These are phyloP conservation scores for Fusarium sublunatum DNA, from an alignment of 2,329 filamentous ascomycete genomes.

Conservation along the genomic window DNA sequence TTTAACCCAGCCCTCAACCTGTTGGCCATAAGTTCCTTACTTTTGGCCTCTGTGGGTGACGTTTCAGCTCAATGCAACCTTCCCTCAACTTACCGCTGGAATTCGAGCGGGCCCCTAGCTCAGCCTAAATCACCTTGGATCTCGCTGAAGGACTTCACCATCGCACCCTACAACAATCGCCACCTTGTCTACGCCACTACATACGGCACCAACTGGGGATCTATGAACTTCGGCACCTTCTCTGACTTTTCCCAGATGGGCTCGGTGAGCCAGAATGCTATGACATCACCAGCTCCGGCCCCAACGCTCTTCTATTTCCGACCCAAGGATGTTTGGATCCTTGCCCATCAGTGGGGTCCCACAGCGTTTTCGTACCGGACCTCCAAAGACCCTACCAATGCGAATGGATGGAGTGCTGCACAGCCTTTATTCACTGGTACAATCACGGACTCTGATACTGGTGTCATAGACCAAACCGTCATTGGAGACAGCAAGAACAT, in stretches of 20 bases:
- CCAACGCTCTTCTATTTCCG: slow-evolving; percentile 72
- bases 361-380: slow-evolving; percentile 70
- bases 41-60: too few species aligned
- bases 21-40: too few species aligned
- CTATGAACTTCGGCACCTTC: slow-evolving; percentile 68
- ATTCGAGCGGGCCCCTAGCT: slow-evolving; percentile 17
- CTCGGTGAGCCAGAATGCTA: slow-evolving; percentile 63
- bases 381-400: slow-evolving; percentile 66
- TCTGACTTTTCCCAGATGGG: slow-evolving; percentile 64
- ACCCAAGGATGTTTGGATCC: slow-evolving; percentile 71
- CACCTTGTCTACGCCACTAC: slow-evolving; percentile 70
- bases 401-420: slow-evolving; percentile 65
- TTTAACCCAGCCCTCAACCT: too few species aligned
- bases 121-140: slow-evolving; percentile 24
- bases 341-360: slow-evolving; percentile 73
- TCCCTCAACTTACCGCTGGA: slow-evolving; percentile 26
- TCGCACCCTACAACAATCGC: slow-evolving; percentile 65
- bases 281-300: slow-evolving; percentile 62
- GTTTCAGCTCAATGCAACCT: slow-evolving; percentile 17
- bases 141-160: slow-evolving; percentile 70
- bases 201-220: slow-evolving; percentile 61
- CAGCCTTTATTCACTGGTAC: slow-evolving; percentile 67
- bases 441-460: slow-evolving; percentile 63
- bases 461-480: slow-evolving; percentile 71
- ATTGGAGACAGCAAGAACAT: slow-evolving; percentile 71